These are phyloP conservation scores for Capronia coronata DNA, from an alignment of 2,329 filamentous ascomycete genomes.

Conservation along the genomic window DNA sequence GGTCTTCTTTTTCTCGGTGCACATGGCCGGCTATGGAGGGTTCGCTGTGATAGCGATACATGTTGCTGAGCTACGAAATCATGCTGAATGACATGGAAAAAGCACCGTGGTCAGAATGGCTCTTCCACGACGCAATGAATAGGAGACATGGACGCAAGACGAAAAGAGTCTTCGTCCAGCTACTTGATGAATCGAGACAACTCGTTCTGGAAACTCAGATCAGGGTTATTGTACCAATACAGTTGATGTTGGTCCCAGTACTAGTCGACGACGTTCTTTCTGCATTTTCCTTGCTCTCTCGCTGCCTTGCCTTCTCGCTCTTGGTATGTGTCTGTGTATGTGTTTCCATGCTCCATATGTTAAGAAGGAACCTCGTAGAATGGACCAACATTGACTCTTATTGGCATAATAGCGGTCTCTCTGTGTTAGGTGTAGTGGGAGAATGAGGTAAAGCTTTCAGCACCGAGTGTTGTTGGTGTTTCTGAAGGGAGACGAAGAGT, in stretches of 20 bases:
- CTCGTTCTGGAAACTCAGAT: not conserved
- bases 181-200: not conserved
- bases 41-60: not conserved
- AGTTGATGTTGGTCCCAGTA: not conserved
- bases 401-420: too few relatives aligned
- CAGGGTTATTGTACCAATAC: not conserved
- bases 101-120: not conserved
- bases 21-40: not conserved
- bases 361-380: too few relatives aligned
- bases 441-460: too few relatives aligned
- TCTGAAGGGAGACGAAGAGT: too few relatives aligned
- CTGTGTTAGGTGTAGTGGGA: too few relatives aligned
- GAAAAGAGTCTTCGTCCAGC: not conserved
- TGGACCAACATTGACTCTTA: too few relatives aligned
- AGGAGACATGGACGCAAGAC: not conserved
- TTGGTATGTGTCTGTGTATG: too few relatives aligned
- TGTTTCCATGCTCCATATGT: too few relatives aligned
- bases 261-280: too few relatives aligned
- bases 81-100: not conserved
- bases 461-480: too few relatives aligned
- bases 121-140: not conserved
- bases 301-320: too few relatives aligned
- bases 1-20: not conserved
- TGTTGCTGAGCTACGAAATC: not conserved
- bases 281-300: too few relatives aligned